A percentile compares a stretch with the other conserved stretches of the same genome.
These are phyloP conservation scores for Jatropha multifida DNA, from an alignment of 441 rosid species.

Conservation along the genomic window DNA sequence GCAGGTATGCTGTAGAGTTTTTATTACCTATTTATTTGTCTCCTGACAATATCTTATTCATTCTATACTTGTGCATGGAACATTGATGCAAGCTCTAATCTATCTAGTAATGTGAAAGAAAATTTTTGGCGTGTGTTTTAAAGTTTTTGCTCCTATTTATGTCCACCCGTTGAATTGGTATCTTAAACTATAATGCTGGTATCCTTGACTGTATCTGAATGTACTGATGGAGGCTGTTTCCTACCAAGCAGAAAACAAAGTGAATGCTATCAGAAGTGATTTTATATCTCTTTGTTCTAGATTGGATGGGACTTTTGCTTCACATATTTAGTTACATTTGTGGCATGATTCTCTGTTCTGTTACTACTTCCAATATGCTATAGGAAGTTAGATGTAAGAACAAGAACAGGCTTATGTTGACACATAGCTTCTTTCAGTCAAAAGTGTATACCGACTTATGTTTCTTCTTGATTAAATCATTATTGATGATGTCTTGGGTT, in stretches of 20 bases:
- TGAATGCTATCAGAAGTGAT: not conserved
- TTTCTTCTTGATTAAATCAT: slow-evolving; percentile 1
- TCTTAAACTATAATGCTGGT: not conserved
- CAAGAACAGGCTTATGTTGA: not conserved
- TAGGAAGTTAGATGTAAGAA: not conserved
- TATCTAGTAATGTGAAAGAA: not conserved
- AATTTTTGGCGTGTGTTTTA: not conserved
- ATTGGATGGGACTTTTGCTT: slow-evolving; percentile 4
- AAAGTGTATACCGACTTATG: not conserved
- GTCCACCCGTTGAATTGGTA: not conserved
- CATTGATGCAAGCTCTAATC: not conserved
- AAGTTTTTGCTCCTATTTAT: not conserved
- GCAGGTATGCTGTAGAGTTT: slow-evolving; percentile 42
- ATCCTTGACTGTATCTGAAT: not conserved
- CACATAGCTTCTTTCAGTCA: not conserved
- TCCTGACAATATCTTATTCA: not conserved
- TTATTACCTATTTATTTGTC: not conserved
- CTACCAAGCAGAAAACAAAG: not conserved
- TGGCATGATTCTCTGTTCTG: not conserved
- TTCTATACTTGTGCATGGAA: not conserved
- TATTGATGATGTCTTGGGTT: slow-evolving; percentile 8
- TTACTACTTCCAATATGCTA: not conserved
- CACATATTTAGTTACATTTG: not conserved
- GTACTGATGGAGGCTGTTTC: not conserved
- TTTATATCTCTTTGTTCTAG: not conserved